These are phyloP conservation scores for Mucuna pruriens DNA, from an alignment of 306 rosid species.

Conservation along the genomic window DNA sequence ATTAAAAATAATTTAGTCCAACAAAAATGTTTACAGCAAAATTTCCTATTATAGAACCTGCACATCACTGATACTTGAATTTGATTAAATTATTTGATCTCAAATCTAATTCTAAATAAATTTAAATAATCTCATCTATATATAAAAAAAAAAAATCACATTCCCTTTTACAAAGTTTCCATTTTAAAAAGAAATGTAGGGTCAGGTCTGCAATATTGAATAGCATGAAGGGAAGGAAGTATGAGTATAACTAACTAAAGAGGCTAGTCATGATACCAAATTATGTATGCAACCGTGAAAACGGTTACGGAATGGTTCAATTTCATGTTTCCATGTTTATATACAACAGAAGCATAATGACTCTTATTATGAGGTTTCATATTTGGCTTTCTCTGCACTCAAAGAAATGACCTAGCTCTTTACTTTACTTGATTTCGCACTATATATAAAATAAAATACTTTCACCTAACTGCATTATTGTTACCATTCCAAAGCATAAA, in stretches of 20 bases:
- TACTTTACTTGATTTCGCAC: conserved; percentile 18
- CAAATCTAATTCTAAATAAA: too few relatives aligned
- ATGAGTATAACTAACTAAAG: not conserved
- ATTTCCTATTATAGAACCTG: too few relatives aligned
- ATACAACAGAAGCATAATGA: conserved; percentile 15
- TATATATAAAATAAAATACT: conserved; percentile 5
- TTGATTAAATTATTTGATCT: too few relatives aligned
- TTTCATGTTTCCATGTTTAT: not conserved
- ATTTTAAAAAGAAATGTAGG: not conserved
- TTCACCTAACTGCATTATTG: conserved; percentile 23
- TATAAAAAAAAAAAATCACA: too few relatives aligned
- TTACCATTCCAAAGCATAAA: not conserved
- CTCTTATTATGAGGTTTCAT: conserved; percentile 19
- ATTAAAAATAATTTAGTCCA: too few relatives aligned
- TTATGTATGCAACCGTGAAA: not conserved
- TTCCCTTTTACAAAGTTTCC: too few relatives aligned
- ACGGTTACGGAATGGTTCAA: not conserved
- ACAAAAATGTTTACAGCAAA: too few relatives aligned
- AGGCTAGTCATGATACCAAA: not conserved
- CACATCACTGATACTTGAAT: too few relatives aligned
- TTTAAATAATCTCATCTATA: too few relatives aligned
- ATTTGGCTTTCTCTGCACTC: conserved; percentile 61
- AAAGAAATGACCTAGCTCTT: conserved; percentile 42
- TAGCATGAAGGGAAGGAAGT: not conserved
- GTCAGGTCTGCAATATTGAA: not conserved